Evolutionary conservation across 2,329 filamentous ascomycete genomes (phyloP).

Genomic region (Fusarium algeriense): DNA sequence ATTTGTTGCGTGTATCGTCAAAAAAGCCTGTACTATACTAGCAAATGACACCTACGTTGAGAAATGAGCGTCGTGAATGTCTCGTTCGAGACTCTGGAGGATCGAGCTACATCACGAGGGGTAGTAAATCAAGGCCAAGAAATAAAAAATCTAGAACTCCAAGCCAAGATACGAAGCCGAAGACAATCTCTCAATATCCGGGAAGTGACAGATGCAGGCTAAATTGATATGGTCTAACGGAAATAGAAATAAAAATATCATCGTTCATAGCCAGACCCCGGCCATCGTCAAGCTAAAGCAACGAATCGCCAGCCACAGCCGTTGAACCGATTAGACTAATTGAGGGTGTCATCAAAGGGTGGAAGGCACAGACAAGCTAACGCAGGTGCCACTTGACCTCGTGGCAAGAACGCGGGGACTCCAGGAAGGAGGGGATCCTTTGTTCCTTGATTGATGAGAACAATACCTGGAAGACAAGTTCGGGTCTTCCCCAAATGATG

Average conservation of each 20-base stretch:
- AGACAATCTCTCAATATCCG: conserved; percentile 4
- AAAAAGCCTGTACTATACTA: neutral
- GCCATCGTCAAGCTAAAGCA: neutral
- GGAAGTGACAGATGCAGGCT: conserved; percentile 2
- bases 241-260: neutral
- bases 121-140: neutral
- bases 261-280: neutral
- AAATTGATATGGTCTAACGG: neutral
- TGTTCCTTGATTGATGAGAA: neutral
- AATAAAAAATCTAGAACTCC: neutral
- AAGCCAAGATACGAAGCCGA: neutral
- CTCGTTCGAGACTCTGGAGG: neutral
- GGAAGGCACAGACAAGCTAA: conserved; percentile 14
- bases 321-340: conserved; percentile 1
- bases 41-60: neutral
- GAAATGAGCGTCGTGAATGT: neutral
- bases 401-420: conserved; percentile 12
- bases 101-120: neutral
- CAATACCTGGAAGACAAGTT: neutral
- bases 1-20: neutral
- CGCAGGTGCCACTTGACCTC: conserved; percentile 30
- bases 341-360: neutral
- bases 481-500: neutral
- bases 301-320: conserved; percentile 21
- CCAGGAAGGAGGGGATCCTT: neutral